phyloP scores from a whole-genome alignment of 306 rosid genomes.

The Morella rubra region DNA sequence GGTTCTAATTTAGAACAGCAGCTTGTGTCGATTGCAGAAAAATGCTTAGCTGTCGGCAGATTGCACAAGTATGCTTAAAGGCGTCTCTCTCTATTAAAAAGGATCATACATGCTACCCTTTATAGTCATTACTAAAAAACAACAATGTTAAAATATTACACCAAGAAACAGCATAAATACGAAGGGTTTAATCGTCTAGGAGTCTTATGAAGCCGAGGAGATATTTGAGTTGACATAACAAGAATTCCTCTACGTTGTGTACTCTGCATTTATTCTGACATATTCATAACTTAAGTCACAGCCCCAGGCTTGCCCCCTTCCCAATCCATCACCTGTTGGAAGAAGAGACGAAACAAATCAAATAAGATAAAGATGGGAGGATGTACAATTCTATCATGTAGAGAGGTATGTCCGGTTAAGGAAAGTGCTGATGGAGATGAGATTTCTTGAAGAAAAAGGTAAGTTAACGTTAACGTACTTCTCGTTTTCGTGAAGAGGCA shows the following conservation, averaged over 20 bases:
- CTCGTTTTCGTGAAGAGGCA: background rate
- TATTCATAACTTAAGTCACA: constrained; percentile 90
- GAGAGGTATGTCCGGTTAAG: background rate
- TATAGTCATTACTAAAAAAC: background rate
- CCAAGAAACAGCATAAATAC: background rate
- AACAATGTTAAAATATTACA: background rate
- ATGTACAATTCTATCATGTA: background rate
- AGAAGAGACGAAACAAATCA: background rate
- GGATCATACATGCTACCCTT: background rate
- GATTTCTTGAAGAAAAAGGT: background rate
- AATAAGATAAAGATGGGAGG: background rate
- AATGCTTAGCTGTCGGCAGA: background rate
- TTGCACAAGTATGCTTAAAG: background rate
- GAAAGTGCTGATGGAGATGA: background rate
- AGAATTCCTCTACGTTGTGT: constrained; percentile 51
- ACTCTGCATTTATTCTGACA: constrained; percentile 87
- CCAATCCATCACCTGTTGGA: constrained; percentile 70
- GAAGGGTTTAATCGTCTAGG: background rate
- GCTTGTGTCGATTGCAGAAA: background rate
- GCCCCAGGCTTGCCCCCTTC: constrained; percentile 90
- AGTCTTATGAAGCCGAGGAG: background rate
- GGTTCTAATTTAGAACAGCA: too few species aligned
- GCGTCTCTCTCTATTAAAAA: background rate
- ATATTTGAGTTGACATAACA: background rate
- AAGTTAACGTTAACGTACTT: too few species aligned